Conservation (phyloP, 495 filamentous ascomycete genomes). For the Neurospora discreta region DNA sequence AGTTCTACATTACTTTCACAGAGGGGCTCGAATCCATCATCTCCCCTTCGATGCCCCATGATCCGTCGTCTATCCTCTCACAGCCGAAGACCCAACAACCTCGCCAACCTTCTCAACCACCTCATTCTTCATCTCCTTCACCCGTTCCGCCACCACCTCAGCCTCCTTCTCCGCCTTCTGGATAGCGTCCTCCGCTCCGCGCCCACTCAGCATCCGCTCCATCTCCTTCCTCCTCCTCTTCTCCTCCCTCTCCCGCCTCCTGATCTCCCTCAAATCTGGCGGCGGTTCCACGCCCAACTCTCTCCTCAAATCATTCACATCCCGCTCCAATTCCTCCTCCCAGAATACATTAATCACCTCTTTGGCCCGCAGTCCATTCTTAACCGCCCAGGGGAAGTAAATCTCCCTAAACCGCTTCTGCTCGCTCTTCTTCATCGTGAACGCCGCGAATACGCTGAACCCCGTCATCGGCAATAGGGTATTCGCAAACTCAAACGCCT, state of each 20-base stretch:
- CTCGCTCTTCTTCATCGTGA: conserved; percentile 68
- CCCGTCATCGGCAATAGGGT: conserved; percentile 93
- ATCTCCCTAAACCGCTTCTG: conserved; percentile 56
- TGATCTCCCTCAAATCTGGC: conserved; percentile 74
- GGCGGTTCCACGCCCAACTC: conserved; percentile 78
- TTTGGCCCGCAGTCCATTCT: conserved; percentile 62
- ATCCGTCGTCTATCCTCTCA: neutral
- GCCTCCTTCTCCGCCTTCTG: neutral
- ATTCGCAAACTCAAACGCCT: conserved; percentile 94
- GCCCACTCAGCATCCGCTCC: conserved; percentile 3
- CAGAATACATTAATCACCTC: conserved; percentile 97
- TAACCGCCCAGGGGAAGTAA: conserved; percentile 84
- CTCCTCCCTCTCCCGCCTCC: conserved; percentile 57
- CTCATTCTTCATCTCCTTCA: neutral
- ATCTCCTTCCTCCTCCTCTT: conserved; percentile 53
- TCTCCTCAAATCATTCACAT: conserved; percentile 62
- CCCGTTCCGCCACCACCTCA: neutral
- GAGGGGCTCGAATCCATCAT: neutral
- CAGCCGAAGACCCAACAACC: neutral
- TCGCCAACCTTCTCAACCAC: neutral
- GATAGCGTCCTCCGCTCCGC: neutral
- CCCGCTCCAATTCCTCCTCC: conserved; percentile 86
- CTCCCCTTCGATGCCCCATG: no score
- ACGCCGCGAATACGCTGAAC: conserved; percentile 49
- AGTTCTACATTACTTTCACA: neutral